Evolutionary conservation across 768 basidiomycete genomes (phyloP), one percentile per base, ranked within the genome.

Genomic region (Bullera alba): DNA sequence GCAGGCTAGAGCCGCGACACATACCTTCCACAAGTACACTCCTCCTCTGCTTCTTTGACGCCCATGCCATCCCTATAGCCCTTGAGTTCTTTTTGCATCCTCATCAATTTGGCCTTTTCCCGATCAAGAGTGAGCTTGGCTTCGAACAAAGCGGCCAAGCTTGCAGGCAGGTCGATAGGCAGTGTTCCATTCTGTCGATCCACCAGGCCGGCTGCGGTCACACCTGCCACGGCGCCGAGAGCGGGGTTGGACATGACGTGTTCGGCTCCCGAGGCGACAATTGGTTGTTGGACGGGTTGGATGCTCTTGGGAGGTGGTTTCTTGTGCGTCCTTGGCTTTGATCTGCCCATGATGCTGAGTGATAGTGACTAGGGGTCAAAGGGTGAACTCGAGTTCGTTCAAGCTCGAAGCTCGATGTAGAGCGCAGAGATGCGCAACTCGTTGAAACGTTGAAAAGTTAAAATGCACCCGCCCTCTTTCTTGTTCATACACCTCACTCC

Each of bases 51-150:
- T 6, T n/a, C 51, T 28, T 30, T 36, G 28, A 48, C 38, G n/a
- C 51, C 58, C 21, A 55, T 51, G 6, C 56, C 56, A 27, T 63
- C 62, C 30, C 52, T 48, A 42, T 69, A 65, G 26, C 63, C 63
- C 39, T 65, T 65, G 10, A 69, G 46, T 54, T 69, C 67, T 42
- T 63, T 62, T 43, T 69, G 67, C 67, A 69, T 69, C 29, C 56
- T 47, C 19, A 69, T 42, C 37, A 69, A 38, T 46, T 69, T 69
- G 16, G 67, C 67, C 53, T 69, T 69, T 39, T 69, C 67, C 34
- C 67, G 48, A 55, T 69, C 67, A 36, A 69, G 47, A 2, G 63
- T 69, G 26, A 69, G 41, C 37, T 69, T 69, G 16, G 67, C 67
- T 34, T 69, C 67, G 56, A 69, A 69, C 14, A 69, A 42, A n/a